Evolutionary conservation across 202 grass and related monocot species (phyloP).

Genomic region (Elaeis oleifera): DNA sequence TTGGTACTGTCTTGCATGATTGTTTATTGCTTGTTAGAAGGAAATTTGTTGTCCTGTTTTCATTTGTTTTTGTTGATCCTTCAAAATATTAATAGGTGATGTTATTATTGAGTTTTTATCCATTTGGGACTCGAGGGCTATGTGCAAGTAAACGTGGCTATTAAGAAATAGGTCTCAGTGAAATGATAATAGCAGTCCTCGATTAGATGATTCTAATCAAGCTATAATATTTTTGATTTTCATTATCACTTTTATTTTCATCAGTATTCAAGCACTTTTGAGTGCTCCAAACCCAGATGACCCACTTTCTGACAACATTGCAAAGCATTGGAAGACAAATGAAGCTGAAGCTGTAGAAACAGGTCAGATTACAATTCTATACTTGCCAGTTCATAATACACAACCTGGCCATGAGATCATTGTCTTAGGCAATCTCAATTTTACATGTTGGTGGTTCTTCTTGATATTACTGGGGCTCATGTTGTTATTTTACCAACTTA

Average conservation of each 20-base stretch:
- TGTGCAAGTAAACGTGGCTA: too few relatives aligned
- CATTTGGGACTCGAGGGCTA: too few relatives aligned
- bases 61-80: too few relatives aligned
- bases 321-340: constrained; percentile 79
- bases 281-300: constrained; percentile 83
- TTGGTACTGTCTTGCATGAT: too few relatives aligned
- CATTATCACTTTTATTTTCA: background rate
- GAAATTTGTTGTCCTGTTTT: too few relatives aligned
- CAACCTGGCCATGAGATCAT: background rate
- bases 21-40: too few relatives aligned
- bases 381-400: background rate
- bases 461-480: background rate
- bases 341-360: constrained; percentile 81
- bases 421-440: background rate
- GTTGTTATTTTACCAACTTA: background rate
- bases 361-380: constrained; percentile 21
- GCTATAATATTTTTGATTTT: too few relatives aligned
- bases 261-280: constrained; percentile 81
- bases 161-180: too few relatives aligned
- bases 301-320: constrained; percentile 76
- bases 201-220: too few relatives aligned
- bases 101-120: too few relatives aligned
- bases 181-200: too few relatives aligned
- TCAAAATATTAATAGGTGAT: too few relatives aligned
- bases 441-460: background rate